Conservation (phyloP, 2,329 filamentous ascomycete genomes). For the Aspergillus ustus region DNA sequence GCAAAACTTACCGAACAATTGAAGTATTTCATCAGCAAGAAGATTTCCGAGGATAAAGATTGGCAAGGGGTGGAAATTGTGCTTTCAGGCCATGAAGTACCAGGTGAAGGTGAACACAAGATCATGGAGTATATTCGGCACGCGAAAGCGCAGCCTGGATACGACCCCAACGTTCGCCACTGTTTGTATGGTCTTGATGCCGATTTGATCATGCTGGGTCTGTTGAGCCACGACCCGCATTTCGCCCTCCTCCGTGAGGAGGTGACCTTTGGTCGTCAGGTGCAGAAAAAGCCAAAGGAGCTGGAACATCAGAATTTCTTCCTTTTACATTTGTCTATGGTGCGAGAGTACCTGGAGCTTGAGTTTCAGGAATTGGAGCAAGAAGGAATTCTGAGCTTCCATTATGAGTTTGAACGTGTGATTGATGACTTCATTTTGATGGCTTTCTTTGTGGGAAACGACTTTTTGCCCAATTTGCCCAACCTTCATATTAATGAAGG, state of each 20-base stretch:
- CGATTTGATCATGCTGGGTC: conserved; percentile 96
- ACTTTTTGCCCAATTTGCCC: conserved; percentile 96
- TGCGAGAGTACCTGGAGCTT: conserved; percentile 93
- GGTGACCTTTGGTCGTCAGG: conserved; percentile 91
- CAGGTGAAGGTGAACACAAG: conserved; percentile 98
- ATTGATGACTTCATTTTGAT: conserved; percentile 99
- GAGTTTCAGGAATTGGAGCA: conserved; percentile 93
- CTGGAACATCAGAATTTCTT: conserved; percentile 99
- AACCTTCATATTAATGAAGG: conserved; percentile 98
- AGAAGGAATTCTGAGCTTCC: conserved; percentile 71
- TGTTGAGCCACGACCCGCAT: conserved; percentile 96
- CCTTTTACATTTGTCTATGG: conserved; percentile 94
- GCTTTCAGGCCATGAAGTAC: conserved; percentile 95
- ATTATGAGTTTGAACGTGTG: conserved; percentile 91
- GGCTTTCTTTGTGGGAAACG: conserved; percentile 99
- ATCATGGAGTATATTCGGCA: conserved; percentile 99
- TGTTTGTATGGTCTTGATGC: conserved; percentile 97
- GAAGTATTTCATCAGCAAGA: conserved; percentile 99
- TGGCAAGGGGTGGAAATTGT: conserved; percentile 98
- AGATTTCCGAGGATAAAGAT: conserved; percentile 93
- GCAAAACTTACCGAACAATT: conserved; percentile 90
- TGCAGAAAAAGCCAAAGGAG: conserved; percentile 89
- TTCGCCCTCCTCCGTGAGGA: conserved; percentile 97
- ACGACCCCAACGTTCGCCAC: conserved; percentile 91
- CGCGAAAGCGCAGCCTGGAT: conserved; percentile 91